Evolutionary conservation across 306 rosid genomes (phyloP).

Genomic region (Cucurbita ficifolia): DNA sequence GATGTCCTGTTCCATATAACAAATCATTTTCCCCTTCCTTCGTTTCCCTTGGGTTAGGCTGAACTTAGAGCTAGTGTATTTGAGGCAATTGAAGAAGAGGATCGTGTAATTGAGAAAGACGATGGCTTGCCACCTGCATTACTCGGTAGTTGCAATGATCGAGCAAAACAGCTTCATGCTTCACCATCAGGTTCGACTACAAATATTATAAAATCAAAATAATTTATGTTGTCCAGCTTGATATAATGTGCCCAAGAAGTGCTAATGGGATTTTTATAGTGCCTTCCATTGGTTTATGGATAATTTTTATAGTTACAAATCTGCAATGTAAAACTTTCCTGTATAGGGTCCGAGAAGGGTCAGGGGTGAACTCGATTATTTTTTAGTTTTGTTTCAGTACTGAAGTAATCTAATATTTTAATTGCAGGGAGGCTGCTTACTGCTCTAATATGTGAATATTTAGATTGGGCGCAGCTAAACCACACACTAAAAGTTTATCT

Average conservation of each 20-base stretch:
- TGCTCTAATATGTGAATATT: conserved; percentile 78
- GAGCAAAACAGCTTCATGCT: conserved; percentile 93
- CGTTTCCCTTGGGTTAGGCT: conserved; percentile 32
- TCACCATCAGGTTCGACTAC: conserved; percentile 66
- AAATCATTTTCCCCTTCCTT: background rate
- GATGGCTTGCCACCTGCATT: conserved; percentile 90
- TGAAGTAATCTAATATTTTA: background rate
- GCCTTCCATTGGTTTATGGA: background rate
- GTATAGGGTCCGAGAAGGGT: background rate
- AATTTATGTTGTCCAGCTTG: background rate
- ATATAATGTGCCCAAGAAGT: background rate
- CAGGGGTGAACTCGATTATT: background rate
- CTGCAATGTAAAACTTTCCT: background rate
- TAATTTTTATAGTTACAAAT: background rate
- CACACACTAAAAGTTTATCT: conserved; percentile 87
- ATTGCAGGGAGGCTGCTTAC: conserved; percentile 86
- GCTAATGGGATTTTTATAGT: background rate
- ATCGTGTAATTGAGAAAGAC: conserved; percentile 74
- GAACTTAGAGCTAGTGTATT: conserved; percentile 95
- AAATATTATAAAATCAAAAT: background rate
- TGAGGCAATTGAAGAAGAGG: conserved; percentile 98
- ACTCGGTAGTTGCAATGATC: conserved; percentile 94
- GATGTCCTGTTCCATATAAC: background rate
- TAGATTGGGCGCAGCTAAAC: conserved; percentile 94
- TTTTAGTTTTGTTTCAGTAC: background rate